Conservation (phyloP, 805 yeast species). For the Pichia pseudocactophila region DNA sequence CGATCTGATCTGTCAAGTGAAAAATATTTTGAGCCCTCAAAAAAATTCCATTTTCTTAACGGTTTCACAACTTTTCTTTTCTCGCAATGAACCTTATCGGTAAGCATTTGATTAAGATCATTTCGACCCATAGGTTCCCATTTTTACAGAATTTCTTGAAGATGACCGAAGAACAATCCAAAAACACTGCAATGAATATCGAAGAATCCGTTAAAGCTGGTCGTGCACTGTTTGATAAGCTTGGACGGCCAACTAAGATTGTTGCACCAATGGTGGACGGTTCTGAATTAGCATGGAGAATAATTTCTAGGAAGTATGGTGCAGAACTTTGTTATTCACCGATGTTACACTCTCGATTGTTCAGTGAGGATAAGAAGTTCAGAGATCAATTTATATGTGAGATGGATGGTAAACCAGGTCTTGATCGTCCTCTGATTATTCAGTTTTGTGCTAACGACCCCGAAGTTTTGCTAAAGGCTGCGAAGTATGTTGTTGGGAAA, state of each 20-base stretch:
- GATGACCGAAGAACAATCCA: background rate
- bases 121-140: background rate
- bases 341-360: constrained; percentile 88
- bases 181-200: constrained; percentile 16
- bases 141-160: background rate
- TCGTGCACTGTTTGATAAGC: constrained; percentile 54
- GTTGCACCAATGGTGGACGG: constrained; percentile 99
- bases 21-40: too few species aligned
- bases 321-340: constrained; percentile 95
- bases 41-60: background rate
- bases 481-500: constrained; percentile 63
- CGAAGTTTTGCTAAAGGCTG: constrained; percentile 72
- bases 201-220: constrained; percentile 34
- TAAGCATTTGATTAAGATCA: background rate
- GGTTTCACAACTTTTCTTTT: background rate
- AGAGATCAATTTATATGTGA: constrained; percentile 64
- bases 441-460: constrained; percentile 98
- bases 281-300: constrained; percentile 91
- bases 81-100: background rate
- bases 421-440: constrained; percentile 81
- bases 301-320: constrained; percentile 77
- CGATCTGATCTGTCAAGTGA: too few species aligned
- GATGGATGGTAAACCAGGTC: constrained; percentile 58
- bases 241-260: constrained; percentile 72
- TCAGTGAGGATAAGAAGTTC: constrained; percentile 78